Conservation (phyloP, 1,284 basidiomycete species). For the Trichosporon ovoides region DNA sequence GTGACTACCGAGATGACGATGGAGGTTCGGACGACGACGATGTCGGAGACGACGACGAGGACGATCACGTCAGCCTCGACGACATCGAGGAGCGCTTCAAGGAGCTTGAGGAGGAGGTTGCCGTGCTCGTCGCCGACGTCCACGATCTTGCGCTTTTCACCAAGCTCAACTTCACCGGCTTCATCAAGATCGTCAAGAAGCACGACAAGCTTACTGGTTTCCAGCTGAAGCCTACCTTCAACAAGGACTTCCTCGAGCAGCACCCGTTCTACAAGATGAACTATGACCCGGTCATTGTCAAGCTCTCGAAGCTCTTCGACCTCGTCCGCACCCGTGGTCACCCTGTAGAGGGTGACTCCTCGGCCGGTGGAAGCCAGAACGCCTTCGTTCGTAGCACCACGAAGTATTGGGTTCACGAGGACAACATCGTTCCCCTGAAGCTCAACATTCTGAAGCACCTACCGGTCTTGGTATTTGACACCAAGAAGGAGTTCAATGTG, state of each 20-base stretch:
- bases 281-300: conserved; percentile 83
- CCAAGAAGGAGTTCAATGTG: conserved; percentile 86
- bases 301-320: conserved; percentile 92
- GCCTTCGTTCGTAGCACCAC: conserved; percentile 97
- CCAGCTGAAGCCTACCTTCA: conserved; percentile 57
- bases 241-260: conserved; percentile 87
- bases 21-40: conserved; percentile 58
- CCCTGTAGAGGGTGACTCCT: conserved; percentile 89
- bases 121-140: conserved; percentile 92
- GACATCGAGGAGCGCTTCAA: conserved; percentile 84
- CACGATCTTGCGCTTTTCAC: conserved; percentile 94
- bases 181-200: conserved; percentile 99
- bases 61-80: conserved; percentile 57
- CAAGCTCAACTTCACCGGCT: conserved; percentile 95
- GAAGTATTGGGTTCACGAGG: conserved; percentile 98
- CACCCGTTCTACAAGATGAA: conserved; percentile 77
- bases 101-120: conserved; percentile 88
- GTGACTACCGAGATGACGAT: conserved; percentile 55
- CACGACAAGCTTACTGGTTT: conserved; percentile 60
- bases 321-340: conserved; percentile 92
- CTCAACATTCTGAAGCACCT: conserved; percentile 88
- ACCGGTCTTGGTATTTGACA: conserved; percentile 91
- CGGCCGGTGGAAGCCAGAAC: conserved; percentile 89
- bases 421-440: conserved; percentile 94
- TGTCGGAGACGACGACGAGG: conserved; percentile 47